Percentiles rank a stretch among this genome's conserved stretches.
phyloP scores from a whole-genome alignment of 257 asterid species.

The Ilex aquifolium region DNA sequence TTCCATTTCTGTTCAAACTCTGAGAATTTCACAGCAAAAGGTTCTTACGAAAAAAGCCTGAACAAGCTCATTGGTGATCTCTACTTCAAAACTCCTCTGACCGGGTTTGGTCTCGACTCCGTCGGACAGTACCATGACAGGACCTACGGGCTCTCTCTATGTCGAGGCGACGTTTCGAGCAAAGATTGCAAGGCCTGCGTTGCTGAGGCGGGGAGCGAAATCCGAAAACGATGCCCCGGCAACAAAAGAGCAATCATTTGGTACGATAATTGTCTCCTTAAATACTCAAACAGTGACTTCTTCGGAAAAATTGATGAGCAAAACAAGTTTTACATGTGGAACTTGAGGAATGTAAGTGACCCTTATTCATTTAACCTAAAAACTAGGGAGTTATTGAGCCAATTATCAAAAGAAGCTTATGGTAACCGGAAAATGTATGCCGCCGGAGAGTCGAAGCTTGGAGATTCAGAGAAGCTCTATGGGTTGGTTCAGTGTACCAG shows the following conservation, averaged over 20 bases:
- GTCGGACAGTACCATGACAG: constrained; percentile 18
- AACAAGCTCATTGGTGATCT: constrained; percentile 17
- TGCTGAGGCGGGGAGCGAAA: constrained; percentile 21
- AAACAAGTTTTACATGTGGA: constrained; percentile 33
- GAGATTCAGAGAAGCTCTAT: constrained; percentile 17
- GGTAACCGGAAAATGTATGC: constrained; percentile 16
- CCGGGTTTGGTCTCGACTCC: constrained; percentile 25
- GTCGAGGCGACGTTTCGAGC: constrained; percentile 31
- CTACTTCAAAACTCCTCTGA: constrained; percentile 27
- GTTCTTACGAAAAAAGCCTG: constrained; percentile 19
- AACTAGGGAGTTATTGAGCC: constrained; percentile 17
- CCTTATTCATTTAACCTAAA: constrained; percentile 14
- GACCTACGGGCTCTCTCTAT: constrained; percentile 30
- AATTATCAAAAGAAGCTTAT: constrained; percentile 16
- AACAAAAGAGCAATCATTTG: constrained; percentile 29
- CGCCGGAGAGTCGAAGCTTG: constrained; percentile 18
- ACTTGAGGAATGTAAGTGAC: constrained; percentile 13
- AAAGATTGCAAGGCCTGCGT: constrained; percentile 27
- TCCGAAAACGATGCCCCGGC: constrained; percentile 22
- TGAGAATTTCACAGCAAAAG: constrained; percentile 22
- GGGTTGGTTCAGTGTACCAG: constrained; percentile 43
- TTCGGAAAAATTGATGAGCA: constrained; percentile 18
- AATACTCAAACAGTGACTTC: constrained; percentile 28
- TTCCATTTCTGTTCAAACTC: constrained; percentile 29
- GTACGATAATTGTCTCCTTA: constrained; percentile 41